Base-by-base conservation (phyloP, 2,329 filamentous ascomycete genomes). In the Hymenoscyphus infarciens region DNA sequence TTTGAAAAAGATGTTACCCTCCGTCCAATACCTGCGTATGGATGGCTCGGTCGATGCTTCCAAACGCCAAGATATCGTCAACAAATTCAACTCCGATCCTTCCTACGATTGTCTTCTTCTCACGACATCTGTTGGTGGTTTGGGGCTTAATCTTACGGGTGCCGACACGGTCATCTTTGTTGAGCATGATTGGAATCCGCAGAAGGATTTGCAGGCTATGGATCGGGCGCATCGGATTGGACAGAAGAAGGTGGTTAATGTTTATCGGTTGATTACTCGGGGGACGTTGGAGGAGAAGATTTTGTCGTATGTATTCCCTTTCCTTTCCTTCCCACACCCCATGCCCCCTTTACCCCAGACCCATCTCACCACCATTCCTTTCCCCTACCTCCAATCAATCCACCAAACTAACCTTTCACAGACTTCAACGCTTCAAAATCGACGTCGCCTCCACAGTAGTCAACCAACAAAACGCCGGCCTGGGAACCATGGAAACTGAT, bases 161-260 rank as follows among this genome's bases (percentile, higher is more conserved):
- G 95, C 95, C 3, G 95, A 99, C 77, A 99, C 95, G 0, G 95
- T 99, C 75, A 99, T 99, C 70, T 99, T 99, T 72, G 96, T 99
- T 33, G 95, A 99, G 77, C 96, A 99, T 77, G 95, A 99, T 77
- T 99, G 95, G 95, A 99, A 99, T 75, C 95, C 95, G 35, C 95
- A 99, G 75, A 97, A 97, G 77, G 95, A 99, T 77, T 86, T 99
- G 69, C 95, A 99, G 74, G 95, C 95, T 69, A 99, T 99, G 95
- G 95, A 99, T 74, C 92, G 95, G 64, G 95, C 95, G 8, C 95
- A 99, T 81, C 88, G 95, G 70, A 98, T 99, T 71, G 95, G 95
- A 1, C 95, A 99, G 80, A 99, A 99, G 86, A 99, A 98, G 84
- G 95, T 98, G 42, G 95, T 99, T 70, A 99, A 99, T 73, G 95